Conservation (phyloP, 306 rosid species). For the Vigna trinervia region DNA sequence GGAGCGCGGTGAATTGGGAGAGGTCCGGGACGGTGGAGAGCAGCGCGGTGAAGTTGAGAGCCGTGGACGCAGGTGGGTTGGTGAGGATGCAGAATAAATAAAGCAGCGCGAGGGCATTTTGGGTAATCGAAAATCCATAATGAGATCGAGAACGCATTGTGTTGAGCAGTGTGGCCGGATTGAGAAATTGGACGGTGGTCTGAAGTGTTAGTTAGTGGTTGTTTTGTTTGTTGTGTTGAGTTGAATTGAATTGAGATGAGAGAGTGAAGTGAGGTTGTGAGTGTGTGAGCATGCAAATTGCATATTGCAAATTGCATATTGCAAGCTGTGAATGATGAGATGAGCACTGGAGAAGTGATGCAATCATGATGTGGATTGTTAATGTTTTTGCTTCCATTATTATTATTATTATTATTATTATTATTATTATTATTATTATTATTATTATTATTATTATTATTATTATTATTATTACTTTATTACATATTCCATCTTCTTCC, state of each 20-base stretch:
- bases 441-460: background rate
- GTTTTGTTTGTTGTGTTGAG: background rate
- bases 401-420: background rate
- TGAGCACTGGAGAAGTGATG: slow-evolving; percentile 1
- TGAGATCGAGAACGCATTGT: slow-evolving; percentile 27
- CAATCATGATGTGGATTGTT: slow-evolving; percentile 31
- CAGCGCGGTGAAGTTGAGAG: slow-evolving; percentile 76
- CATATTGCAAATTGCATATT: background rate
- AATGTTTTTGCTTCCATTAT: background rate
- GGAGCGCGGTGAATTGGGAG: slow-evolving; percentile 71
- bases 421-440: background rate
- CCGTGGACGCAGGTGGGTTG: slow-evolving; percentile 41
- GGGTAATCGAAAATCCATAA: slow-evolving; percentile 46
- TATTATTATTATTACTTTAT: background rate
- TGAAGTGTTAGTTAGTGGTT: background rate
- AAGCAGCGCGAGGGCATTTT: slow-evolving; percentile 53
- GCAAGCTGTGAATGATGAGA: slow-evolving; percentile 34
- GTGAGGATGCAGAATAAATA: slow-evolving; percentile 28
- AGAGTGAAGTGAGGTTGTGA: background rate
- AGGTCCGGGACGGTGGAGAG: slow-evolving; percentile 79
- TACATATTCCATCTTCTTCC: background rate
- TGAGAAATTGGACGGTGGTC: background rate
- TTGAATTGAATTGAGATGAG: background rate
- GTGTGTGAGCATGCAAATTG: background rate
- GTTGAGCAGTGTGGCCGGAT: background rate